These are phyloP conservation scores for Xylaria multiplex DNA, from an alignment of 2,329 filamentous ascomycete genomes.

Conservation along the genomic window DNA sequence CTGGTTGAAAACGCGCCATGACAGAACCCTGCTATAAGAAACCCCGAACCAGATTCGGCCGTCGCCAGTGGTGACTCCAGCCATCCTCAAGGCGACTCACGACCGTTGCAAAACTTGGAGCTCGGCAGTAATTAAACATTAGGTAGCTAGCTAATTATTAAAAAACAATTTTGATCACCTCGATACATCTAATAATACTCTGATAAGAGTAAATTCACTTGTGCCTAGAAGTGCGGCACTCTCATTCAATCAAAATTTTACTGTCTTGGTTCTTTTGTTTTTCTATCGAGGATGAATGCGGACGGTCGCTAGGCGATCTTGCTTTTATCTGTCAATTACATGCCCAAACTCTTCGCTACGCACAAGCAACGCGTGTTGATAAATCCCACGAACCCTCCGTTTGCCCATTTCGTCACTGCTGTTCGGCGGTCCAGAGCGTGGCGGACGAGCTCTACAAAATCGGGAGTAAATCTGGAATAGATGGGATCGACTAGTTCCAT, in stretches of 20 bases:
- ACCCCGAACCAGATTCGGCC: too few species aligned
- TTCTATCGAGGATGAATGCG: conserved; percentile 11
- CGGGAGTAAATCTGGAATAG: neutral
- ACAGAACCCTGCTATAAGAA: too few species aligned
- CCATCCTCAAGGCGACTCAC: too few species aligned
- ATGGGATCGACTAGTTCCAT: neutral
- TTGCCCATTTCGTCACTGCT: neutral
- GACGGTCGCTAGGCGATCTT: conserved; percentile 6
- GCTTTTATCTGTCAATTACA: conserved; percentile 7
- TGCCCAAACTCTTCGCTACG: neutral
- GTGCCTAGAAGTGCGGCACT: neutral
- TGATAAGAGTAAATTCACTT: neutral
- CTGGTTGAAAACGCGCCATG: too few species aligned
- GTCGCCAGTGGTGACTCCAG: too few species aligned
- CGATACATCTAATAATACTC: neutral
- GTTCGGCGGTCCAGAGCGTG: neutral
- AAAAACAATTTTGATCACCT: neutral
- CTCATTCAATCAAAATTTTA: neutral
- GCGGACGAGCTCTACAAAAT: neutral
- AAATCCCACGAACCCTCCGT: neutral
- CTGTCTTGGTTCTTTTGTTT: conserved; percentile 10
- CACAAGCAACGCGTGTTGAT: neutral
- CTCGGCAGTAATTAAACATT: neutral
- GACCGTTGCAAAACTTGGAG: too few species aligned
- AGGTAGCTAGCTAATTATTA: too few species aligned